phyloP scores from a whole-genome alignment of 1,284 basidiomycete species.

The Pholiota adiposa region DNA sequence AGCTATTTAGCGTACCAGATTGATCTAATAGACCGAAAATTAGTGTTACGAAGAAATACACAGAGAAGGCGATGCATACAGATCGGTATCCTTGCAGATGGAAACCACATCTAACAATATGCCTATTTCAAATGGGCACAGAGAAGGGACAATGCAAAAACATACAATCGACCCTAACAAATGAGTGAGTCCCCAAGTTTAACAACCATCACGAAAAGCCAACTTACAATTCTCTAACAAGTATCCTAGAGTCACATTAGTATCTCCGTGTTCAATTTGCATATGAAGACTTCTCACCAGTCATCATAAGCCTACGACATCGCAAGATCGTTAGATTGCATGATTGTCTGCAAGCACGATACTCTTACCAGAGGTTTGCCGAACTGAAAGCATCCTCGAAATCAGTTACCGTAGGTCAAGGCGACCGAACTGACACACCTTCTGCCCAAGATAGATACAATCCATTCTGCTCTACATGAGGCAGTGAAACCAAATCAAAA shows the following conservation, averaged over 20 bases:
- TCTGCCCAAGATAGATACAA: constrained; percentile 93
- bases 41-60: not conserved
- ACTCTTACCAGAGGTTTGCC: constrained; percentile 46
- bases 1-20: constrained; percentile 34
- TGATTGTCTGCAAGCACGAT: not conserved
- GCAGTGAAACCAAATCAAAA: not conserved
- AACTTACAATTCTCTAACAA: constrained; percentile 77
- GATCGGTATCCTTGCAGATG: constrained; percentile 69
- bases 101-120: constrained; percentile 68
- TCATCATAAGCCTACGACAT: constrained; percentile 37
- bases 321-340: not conserved
- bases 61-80: constrained; percentile 52
- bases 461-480: constrained; percentile 71
- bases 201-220: not conserved
- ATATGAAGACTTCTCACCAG: constrained; percentile 33
- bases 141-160: not conserved
- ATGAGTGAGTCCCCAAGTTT: not conserved
- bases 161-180: constrained; percentile 69
- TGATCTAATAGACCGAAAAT: constrained; percentile 34
- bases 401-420: not conserved
- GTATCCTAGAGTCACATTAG: constrained; percentile 53
- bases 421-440: constrained; percentile 49
- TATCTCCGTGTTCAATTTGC: not conserved
- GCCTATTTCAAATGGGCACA: not conserved
- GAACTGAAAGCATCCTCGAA: constrained; percentile 33